Base-by-base conservation (phyloP, 225 moss, liverwort and hornwort genomes). In the Pleurozium schreberi region DNA sequence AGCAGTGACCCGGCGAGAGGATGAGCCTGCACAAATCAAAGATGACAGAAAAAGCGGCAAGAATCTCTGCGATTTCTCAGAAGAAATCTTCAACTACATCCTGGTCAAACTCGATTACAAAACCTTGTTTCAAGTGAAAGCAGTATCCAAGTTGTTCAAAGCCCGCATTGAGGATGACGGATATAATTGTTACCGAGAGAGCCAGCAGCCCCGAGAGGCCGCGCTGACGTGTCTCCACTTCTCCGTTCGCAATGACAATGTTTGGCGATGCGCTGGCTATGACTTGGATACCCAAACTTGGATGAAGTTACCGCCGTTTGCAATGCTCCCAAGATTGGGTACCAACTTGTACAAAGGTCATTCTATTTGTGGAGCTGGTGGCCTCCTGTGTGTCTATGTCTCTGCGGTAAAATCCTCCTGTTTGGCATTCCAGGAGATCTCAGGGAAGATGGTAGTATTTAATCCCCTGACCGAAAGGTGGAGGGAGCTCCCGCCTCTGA, bases 201-300 rank as follows among this genome's bases (percentile, higher is more conserved):
- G 52, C 28, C 31, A 71, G 69, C 83, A 20, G 4, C 30, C 49
- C 34, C 42, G 53, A 40, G 92, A 90, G 57, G 83, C 30, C 40
- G 42, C 23, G 14, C 65, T 90, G 2, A 86, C 90, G 34, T 86
- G 86, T 14, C 57, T 90, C 2, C 49, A 90, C 50, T 90, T 88
- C 47, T 80, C 11, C 9, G 88, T 85, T 53, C 33, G 88, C 53
- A 7, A 64, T 13, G 38, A 78, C 17, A 63, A 62, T 18, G 40
- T 88, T 15, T 92, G 90, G 92, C 92, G 50, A 33, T 92, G 88
- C 20, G 36, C 25, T 26, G 90, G 92, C 59, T 86, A 92, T 50
- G 90, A 92, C 26, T 42, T 88, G 34, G 61, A 27, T 36, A 11
- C 85, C 4, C 77, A 64, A 19, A 27, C 73, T 13, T 92, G 90